Base-by-base conservation (phyloP, 2,329 filamentous ascomycete genomes). In the Phoma sp. region DNA sequence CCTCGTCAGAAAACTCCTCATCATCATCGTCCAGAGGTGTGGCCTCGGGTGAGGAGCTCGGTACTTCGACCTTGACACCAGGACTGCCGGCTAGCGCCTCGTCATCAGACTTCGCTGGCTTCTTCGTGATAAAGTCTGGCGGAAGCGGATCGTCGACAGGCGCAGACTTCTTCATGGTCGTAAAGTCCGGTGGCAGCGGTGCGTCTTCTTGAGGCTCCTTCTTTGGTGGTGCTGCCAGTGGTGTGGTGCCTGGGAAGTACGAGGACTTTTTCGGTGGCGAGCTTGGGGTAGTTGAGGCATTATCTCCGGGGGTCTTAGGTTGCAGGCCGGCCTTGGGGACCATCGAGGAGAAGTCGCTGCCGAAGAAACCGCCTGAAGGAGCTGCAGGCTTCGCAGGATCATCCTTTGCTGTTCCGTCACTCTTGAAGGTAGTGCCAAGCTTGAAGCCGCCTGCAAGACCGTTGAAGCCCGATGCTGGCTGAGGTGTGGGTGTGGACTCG, bases 351-450 rank as follows among this genome's bases (percentile, higher is more conserved):
- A 91, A 90, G 9, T 77, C 81, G 46, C 77, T 78, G n/a, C 84
- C 84, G 66, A 91, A 90, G 60, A 89, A 80, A 5, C 80, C 79
- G 11, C 78, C 77, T n/a, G 75, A 73, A 17, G 73, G 71, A 18
- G 73, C 69, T 18, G 74, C 69, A 14, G 82, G 76, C 57, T 83
- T 83, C 7, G 82, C 79, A 29, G 81, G 74, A 52, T 88, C 84
- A 20, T 89, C 82, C 53, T 85, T 86, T 1, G 83, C 80, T 37
- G 81, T 80, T 5, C 83, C 81, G 60, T 90, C 87, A 7, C 81
- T 80, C 65, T 87, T 85, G 76, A 91, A 92, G 1, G 84, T 87
- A 25, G 85, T 87, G 32, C 83, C 82, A 14, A 91, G 78, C 62
- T 89, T 88, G 75, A 91, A 91, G 0, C 84, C 81, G 14, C 64